A percentile compares a stretch with the other conserved stretches of the same genome.
These are phyloP conservation scores for Suhomyces bribrorum DNA, from an alignment of 1,139 yeast genomes.

Conservation along the genomic window DNA sequence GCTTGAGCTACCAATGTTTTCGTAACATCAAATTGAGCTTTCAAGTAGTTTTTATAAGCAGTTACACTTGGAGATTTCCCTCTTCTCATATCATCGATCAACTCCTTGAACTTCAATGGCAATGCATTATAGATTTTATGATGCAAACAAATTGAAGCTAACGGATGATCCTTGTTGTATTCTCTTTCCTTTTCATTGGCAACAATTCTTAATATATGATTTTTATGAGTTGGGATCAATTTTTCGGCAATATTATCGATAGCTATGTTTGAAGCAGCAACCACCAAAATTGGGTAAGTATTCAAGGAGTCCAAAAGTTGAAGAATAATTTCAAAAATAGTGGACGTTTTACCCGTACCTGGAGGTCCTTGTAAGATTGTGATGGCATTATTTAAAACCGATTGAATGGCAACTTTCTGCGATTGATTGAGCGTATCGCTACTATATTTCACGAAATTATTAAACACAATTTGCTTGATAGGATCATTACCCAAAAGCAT, in stretches of 20 bases:
- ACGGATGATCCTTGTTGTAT: slow-evolving; percentile 54
- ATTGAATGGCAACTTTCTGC: slow-evolving; percentile 67
- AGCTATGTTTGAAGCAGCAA: slow-evolving; percentile 76
- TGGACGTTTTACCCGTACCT: slow-evolving; percentile 69
- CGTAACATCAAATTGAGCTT: slow-evolving; percentile 44
- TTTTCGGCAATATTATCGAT: slow-evolving; percentile 78
- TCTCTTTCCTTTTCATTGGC: slow-evolving; percentile 63
- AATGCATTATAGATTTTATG: slow-evolving; percentile 56
- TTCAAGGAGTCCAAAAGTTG: slow-evolving; percentile 58
- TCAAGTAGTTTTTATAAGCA: slow-evolving; percentile 51
- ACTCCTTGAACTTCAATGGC: slow-evolving; percentile 45
- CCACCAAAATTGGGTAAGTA: slow-evolving; percentile 67
- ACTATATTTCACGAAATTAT: slow-evolving; percentile 52
- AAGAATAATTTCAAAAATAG: slow-evolving; percentile 64
- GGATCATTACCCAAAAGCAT: slow-evolving; percentile 63
- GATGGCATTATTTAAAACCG: slow-evolving; percentile 64
- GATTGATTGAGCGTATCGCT: slow-evolving; percentile 58
- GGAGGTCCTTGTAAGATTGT: slow-evolving; percentile 72
- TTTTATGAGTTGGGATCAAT: slow-evolving; percentile 50
- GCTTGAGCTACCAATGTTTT: slow-evolving; percentile 61
- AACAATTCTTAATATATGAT: slow-evolving; percentile 59
- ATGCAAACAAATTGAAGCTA: slow-evolving; percentile 63
- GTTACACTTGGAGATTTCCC: slow-evolving; percentile 37
- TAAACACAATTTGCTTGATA: slow-evolving; percentile 58
- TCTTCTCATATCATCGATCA: slow-evolving; percentile 40